These are phyloP conservation scores for Ceratocystis alfenasii DNA, from an alignment of 2,329 filamentous ascomycete species.

Conservation along the genomic window DNA sequence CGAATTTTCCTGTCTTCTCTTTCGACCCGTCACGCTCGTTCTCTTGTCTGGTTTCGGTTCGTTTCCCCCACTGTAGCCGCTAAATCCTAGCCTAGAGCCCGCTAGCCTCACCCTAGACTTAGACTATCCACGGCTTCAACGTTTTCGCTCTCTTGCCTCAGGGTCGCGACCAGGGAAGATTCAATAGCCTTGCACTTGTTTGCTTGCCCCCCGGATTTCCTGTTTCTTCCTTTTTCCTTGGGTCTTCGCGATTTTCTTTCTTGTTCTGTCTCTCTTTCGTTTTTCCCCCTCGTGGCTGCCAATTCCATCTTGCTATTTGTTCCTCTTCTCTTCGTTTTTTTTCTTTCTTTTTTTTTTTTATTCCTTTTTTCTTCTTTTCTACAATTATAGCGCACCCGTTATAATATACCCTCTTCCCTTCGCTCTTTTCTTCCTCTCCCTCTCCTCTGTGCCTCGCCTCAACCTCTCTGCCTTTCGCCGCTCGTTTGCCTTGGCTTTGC, in stretches of 20 bases:
- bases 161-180: neutral
- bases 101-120: neutral
- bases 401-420: neutral
- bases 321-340: neutral
- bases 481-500: neutral
- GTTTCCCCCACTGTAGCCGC: neutral
- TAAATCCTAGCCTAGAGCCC: neutral
- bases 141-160: neutral
- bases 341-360: neutral
- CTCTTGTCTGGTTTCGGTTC: neutral
- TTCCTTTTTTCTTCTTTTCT: neutral
- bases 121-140: neutral
- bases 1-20: neutral
- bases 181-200: neutral
- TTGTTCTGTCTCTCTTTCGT: neutral
- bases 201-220: neutral
- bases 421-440: neutral
- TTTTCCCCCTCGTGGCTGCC: neutral
- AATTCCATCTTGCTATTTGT: neutral
- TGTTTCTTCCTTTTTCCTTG: neutral
- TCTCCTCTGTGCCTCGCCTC: neutral
- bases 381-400: slow-evolving; percentile 1
- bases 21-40: neutral
- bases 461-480: neutral
- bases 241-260: neutral